These are phyloP conservation scores for Quercus bicolor DNA, from an alignment of 306 rosid genomes.

Conservation along the genomic window DNA sequence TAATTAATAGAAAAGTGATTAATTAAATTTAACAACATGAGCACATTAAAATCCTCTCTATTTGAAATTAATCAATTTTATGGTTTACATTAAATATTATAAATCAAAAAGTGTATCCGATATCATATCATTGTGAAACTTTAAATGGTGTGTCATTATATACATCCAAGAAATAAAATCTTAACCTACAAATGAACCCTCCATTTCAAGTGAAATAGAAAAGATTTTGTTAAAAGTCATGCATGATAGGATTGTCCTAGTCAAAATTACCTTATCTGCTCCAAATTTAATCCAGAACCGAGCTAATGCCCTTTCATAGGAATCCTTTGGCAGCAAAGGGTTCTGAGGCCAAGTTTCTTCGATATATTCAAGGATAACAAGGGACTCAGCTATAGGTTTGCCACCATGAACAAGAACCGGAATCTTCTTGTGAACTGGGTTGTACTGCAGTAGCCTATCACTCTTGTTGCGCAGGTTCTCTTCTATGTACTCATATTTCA, in stretches of 20 bases:
- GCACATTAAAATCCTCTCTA: too few species aligned
- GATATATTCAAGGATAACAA: slow-evolving; percentile 45
- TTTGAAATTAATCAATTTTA: too few species aligned
- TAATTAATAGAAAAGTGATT: too few species aligned
- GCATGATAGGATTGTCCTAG: too few species aligned
- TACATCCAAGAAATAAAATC: too few species aligned
- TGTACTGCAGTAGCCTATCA: slow-evolving; percentile 29
- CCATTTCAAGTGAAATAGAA: background rate
- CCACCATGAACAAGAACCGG: slow-evolving; percentile 53
- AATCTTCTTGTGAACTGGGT: slow-evolving; percentile 46
- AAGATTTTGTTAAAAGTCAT: too few species aligned
- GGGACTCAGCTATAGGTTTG: slow-evolving; percentile 41
- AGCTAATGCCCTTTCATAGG: slow-evolving; percentile 30
- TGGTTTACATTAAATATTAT: too few species aligned
- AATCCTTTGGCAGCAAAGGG: slow-evolving; percentile 28
- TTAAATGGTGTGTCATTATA: too few species aligned
- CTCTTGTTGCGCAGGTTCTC: slow-evolving; percentile 47
- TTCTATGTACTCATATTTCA: slow-evolving; percentile 35
- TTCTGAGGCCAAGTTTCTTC: slow-evolving; percentile 36
- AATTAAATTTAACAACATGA: too few species aligned
- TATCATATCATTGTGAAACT: too few species aligned
- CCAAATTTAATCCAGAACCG: slow-evolving; percentile 32
- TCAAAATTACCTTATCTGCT: slow-evolving; percentile 30
- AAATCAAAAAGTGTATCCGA: too few species aligned
- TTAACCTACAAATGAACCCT: too few species aligned